Evolutionary conservation across 1,284 basidiomycete genomes (phyloP), one percentile per base, ranked within the genome.

Genomic region (Cutaneotrichosporon arboriforme): DNA sequence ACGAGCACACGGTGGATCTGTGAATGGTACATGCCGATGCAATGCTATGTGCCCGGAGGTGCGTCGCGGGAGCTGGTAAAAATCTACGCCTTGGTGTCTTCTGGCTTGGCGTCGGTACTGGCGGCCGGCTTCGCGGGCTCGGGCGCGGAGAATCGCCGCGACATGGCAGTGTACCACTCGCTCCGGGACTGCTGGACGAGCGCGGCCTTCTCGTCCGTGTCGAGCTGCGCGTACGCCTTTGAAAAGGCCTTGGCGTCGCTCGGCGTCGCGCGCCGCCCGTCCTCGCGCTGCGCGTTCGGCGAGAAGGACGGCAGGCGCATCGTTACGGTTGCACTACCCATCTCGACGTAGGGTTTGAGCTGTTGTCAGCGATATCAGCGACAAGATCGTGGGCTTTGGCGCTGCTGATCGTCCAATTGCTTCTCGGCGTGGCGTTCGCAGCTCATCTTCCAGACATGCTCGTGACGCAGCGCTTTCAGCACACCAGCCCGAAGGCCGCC

Each of bases 341-440:
- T 31, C 26, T 31, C 58, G 10, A 80, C 80, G 56, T 81, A 81
- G 52, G 79, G 78, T 58, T 76, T 76, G 50, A 81, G 61, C 79
- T 80, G 61, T 12, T 44, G 23, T 52, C 13, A 47, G 51, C 20
- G 38, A 5, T 8, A 7, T 1, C 13, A 13, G 45, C 21, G 7
- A 3, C 2, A 33, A 35, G 12, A 4, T 13, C 14, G 15, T 23
- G 34, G 23, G n/a, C 36, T 5, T 38, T n/a, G 36, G n/a, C n/a
- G n/a, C n/a, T n/a, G n/a, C n/a, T n/a, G n/a, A n/a, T n/a, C n/a
- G n/a, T n/a, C n/a, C n/a, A n/a, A n/a, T n/a, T n/a, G n/a, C n/a
- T n/a, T n/a, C n/a, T n/a, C n/a, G n/a, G n/a, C n/a, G n/a, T n/a
- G n/a, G n/a, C n/a, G n/a, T n/a, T n/a, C n/a, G n/a, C n/a, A n/a